These are phyloP conservation scores for Plasmodium malariae DNA, from an alignment of 169 alveolate species.

Conservation along the genomic window DNA sequence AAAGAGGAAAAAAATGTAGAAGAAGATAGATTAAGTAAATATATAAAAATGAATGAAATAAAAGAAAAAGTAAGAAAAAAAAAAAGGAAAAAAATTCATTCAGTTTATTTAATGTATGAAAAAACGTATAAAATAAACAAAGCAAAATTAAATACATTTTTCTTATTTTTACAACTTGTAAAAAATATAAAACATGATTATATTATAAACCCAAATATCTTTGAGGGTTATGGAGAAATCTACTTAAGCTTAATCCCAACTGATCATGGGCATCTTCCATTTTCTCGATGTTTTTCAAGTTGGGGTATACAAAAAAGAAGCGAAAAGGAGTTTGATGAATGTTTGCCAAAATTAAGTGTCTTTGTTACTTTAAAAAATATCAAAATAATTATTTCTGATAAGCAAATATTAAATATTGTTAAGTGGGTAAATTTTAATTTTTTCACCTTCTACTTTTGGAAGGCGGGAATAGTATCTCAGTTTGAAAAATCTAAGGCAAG, in stretches of 20 bases:
- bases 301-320: constrained; percentile 77
- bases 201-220: constrained; percentile 52
- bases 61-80: constrained; percentile 65
- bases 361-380: constrained; percentile 71
- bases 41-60: constrained; percentile 57
- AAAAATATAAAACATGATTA: constrained; percentile 76
- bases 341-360: constrained; percentile 70
- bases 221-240: constrained; percentile 76
- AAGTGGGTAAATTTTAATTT: constrained; percentile 66
- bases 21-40: constrained; percentile 17
- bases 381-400: constrained; percentile 68
- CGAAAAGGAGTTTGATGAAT: constrained; percentile 69
- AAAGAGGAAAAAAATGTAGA: constrained; percentile 22
- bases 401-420: constrained; percentile 59
- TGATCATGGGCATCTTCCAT: constrained; percentile 74
- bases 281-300: constrained; percentile 75
- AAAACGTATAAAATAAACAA: constrained; percentile 73
- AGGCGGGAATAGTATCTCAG: constrained; percentile 67
- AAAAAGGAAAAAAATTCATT: constrained; percentile 71
- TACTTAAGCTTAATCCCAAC: constrained; percentile 75
- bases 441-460: constrained; percentile 51
- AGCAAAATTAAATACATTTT: constrained; percentile 39
- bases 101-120: constrained; percentile 70
- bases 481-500: constrained; percentile 66
- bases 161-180: constrained; percentile 55